Evolutionary conservation across 345 rosid species (phyloP), one percentile per base, ranked within the genome.

Genomic region (Pugionium dolabratum): DNA sequence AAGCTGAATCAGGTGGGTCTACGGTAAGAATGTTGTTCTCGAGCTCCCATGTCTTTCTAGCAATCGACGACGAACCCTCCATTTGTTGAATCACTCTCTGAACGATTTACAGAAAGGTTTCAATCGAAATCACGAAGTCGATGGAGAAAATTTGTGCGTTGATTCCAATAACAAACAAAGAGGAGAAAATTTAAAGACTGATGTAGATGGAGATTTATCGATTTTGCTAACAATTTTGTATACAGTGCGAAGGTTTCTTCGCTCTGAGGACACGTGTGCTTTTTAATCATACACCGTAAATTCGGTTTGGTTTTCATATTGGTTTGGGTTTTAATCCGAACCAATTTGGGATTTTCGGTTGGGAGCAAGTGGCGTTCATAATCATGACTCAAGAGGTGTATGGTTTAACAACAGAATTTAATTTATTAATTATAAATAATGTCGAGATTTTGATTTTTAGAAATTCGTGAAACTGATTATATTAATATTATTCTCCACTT

Each of bases 11-110:
- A 18, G 18, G 18, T 18, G 18, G 18, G 18, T 18, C 18, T 18
- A 82, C 73, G 2, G 87, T 40, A 18, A 18, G 18, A 70, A 94
- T 85, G 75, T 82, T 84, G 88, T 94, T 94, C 80, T 94, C 99
- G 18, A 18, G 18, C 18, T 18, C 18, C 18, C 18, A 18, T 18
- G 18, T 18, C 18, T 18, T 18, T 18, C 18, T 18, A 18, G 18
- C 18, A 18, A 18, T 18, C 18, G 18, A 18, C 18, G 18, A 18
- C 18, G 18, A 18, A 18, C 18, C 18, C 18, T 18, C 18, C 18
- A 18, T 18, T 18, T 18, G 18, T 18, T 18, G 18, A 18, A 18
- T 18, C 18, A 18, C 18, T 18, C 18, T 18, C 18, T 18, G 32
- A 31, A 31, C 32, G 32, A 31, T 3, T 31, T 31, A 31, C 32